Evolutionary conservation across 2,329 filamentous ascomycete genomes (phyloP), one percentile per base, ranked within the genome.

Genomic region (Stylonectria norvegica): DNA sequence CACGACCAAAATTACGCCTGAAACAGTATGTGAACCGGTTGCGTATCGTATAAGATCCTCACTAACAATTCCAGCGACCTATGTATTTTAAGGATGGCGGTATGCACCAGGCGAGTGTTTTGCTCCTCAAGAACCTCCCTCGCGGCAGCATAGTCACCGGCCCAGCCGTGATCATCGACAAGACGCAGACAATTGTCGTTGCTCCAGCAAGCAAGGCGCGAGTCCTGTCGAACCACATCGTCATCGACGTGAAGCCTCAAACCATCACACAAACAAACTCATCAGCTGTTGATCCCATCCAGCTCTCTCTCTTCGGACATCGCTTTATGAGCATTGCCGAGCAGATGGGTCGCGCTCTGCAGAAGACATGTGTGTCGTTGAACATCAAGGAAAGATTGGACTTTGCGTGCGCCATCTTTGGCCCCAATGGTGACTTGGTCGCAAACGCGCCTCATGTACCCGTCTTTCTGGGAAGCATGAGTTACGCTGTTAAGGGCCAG

Each of bases 321-420:
- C 75, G 85, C 6, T 89, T 89, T 64, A 89, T 89, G 85, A 81
- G 81, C 2, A 86, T 89, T 46, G 85, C 85, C 1, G 85, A 89
- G 61, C 84, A 89, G 56, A 89, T 89, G 85, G 85, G 85, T 1
- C 73, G 82, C 34, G 81, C 83, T 5, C 61, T 89, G 25, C 83
- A 89, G 54, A 88, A 88, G 66, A 88, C 83, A 0, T 81, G 79
- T 53, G 79, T 89, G 20, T 83, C 78, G 35, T 85, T 81, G 1
- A 89, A 89, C 50, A 83, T 89, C 61, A 84, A 89, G 54, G 86
- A 89, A 57, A 75, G 85, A n/a, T 70, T 89, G 2, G 85, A 89
- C 55, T 89, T 87, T 57, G 86, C 83, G 2, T 89, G 85, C 48
- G 85, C 85, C 3, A 66, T 89, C 0, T 89, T 89, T 55, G 83